phyloP scores from a whole-genome alignment of 345 rosid genomes.

The Citrus mangshanensis region DNA sequence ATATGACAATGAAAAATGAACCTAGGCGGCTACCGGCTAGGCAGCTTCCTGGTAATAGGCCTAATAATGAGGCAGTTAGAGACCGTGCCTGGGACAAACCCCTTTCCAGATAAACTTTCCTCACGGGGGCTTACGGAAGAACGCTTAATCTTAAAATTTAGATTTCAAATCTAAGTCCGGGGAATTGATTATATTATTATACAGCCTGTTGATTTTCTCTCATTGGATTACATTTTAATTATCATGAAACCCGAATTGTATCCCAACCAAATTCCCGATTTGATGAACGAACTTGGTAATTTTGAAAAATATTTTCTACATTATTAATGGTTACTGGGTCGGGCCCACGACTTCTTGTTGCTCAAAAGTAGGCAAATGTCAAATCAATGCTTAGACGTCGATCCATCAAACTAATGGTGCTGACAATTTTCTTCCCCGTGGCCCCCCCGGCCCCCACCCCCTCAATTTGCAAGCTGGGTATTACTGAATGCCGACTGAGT shows the following conservation, averaged over 20 bases:
- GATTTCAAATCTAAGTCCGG: not conserved
- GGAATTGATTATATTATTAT: no score
- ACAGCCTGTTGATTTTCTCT: not conserved
- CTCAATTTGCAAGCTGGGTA: not conserved
- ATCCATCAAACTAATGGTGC: slow-evolving; percentile 27
- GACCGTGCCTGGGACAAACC: not conserved
- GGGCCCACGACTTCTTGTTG: slow-evolving; percentile 14
- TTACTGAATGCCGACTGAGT: no score
- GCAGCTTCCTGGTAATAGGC: slow-evolving; percentile 31
- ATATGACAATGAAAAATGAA: no score
- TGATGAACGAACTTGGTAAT: slow-evolving; percentile 2
- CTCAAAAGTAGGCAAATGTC: slow-evolving; percentile 31
- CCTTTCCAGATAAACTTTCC: slow-evolving; percentile 2
- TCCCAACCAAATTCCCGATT: not conserved
- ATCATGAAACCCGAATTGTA: slow-evolving; percentile 19
- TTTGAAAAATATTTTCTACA: not conserved
- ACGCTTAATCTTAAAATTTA: not conserved
- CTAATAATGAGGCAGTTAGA: slow-evolving; percentile 28
- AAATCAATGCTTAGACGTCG: slow-evolving; percentile 20
- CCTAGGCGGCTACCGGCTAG: not conserved
- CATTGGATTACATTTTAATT: not conserved
- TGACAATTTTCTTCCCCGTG: slow-evolving; percentile 24
- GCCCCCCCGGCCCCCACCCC: slow-evolving; percentile 1
- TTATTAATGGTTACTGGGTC: not conserved
- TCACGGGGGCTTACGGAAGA: not conserved